These are phyloP conservation scores for Piromyces sp. DNA, from an alignment of 192 early-diverging fungal species.

Conservation along the genomic window DNA sequence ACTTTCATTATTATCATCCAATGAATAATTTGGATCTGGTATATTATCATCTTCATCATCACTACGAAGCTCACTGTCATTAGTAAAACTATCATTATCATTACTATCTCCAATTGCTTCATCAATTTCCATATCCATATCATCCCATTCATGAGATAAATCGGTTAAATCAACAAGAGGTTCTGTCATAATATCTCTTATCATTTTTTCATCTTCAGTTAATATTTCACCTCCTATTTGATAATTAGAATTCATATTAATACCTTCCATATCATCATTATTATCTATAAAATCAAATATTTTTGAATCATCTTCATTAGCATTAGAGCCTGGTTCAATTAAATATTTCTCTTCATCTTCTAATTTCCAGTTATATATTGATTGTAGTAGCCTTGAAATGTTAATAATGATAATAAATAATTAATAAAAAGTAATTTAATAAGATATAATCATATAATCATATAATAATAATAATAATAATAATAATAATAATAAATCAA, in stretches of 20 bases:
- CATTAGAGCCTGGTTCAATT: constrained; percentile 13
- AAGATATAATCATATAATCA: too few relatives aligned
- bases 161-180: constrained; percentile 21
- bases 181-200: constrained; percentile 25
- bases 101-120: constrained; percentile 34
- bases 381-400: constrained; percentile 44
- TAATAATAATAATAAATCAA: constrained; percentile 23
- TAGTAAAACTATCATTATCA: constrained; percentile 17
- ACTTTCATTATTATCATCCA: constrained; percentile 15
- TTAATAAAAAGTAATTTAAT: too few relatives aligned
- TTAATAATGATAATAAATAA: too few relatives aligned
- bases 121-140: constrained; percentile 31
- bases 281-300: not conserved
- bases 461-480: constrained; percentile 2
- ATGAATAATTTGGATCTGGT: constrained; percentile 11
- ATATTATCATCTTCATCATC: constrained; percentile 24
- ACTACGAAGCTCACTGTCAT: constrained; percentile 12
- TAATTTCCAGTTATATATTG: constrained; percentile 47
- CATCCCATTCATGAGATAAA: constrained; percentile 25
- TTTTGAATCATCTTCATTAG: not conserved
- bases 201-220: constrained; percentile 18
- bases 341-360: constrained; percentile 50
- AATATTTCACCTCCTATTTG: not conserved
- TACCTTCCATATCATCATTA: constrained; percentile 21
- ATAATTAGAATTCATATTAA: not conserved